Evolutionary conservation across 2,329 filamentous ascomycete genomes (phyloP).

Genomic region (Trichoderma guizhouense): DNA sequence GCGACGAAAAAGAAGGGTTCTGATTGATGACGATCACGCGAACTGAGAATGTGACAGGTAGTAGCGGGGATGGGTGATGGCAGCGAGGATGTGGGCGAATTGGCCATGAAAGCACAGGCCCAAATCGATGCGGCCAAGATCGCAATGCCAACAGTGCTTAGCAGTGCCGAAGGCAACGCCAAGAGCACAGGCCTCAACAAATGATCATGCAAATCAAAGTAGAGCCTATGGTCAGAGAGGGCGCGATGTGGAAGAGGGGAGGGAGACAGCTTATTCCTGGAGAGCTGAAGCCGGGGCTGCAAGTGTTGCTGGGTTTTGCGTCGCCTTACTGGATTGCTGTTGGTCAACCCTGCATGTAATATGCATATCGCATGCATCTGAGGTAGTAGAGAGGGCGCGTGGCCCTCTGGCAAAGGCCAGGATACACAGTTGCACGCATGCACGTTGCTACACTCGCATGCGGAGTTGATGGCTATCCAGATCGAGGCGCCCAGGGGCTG

Average conservation of each 20-base stretch:
- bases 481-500: not conserved
- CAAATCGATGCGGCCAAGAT: not conserved
- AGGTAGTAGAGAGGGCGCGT: not conserved
- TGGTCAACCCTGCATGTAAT: constrained; percentile 5
- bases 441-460: not conserved
- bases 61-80: not conserved
- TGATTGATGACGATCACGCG: not conserved
- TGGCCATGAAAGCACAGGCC: not conserved
- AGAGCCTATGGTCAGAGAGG: not conserved
- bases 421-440: not conserved
- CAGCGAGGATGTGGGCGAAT: not conserved
- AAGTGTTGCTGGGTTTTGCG: not conserved
- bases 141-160: not conserved
- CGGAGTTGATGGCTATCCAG: not conserved
- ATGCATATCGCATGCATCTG: constrained; percentile 1
- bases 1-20: not conserved
- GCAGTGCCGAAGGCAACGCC: not conserved
- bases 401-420: not conserved
- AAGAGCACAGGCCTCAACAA: not conserved
- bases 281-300: constrained; percentile 1
- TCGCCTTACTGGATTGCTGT: not conserved
- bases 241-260: not conserved
- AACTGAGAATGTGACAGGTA: not conserved
- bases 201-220: not conserved
- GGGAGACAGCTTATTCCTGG: not conserved